These are phyloP conservation scores for Gremmenia infestans DNA, from an alignment of 2,329 filamentous ascomycete genomes.

Conservation along the genomic window DNA sequence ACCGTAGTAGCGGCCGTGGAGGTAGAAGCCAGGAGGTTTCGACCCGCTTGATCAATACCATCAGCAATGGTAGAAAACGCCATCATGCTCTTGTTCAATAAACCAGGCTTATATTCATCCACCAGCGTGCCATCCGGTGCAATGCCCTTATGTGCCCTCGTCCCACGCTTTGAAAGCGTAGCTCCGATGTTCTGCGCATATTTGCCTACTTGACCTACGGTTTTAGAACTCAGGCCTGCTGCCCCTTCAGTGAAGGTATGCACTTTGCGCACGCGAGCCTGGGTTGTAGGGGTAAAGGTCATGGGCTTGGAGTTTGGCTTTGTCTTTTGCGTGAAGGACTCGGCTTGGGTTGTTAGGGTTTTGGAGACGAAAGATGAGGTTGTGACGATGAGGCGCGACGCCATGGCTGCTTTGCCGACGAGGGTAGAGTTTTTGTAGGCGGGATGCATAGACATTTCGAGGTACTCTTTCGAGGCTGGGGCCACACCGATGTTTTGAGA, in stretches of 20 bases:
- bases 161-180: conserved; percentile 58
- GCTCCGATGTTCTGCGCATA: conserved; percentile 90
- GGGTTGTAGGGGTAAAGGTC: conserved; percentile 81
- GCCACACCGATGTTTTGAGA: conserved; percentile 61
- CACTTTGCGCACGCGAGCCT: conserved; percentile 80
- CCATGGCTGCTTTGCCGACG: conserved; percentile 80
- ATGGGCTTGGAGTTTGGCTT: conserved; percentile 75
- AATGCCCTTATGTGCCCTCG: conserved; percentile 52
- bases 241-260: conserved; percentile 80
- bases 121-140: conserved; percentile 63
- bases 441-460: conserved; percentile 75
- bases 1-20: conserved; percentile 78
- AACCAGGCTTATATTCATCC: conserved; percentile 73
- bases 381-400: conserved; percentile 88
- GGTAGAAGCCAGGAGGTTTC: conserved; percentile 68
- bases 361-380: conserved; percentile 76
- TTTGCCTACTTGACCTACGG: conserved; percentile 75
- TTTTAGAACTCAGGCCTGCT: conserved; percentile 76
- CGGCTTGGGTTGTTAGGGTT: conserved; percentile 70
- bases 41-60: conserved; percentile 83
- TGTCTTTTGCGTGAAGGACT: conserved; percentile 74
- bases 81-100: conserved; percentile 94
- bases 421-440: conserved; percentile 86
- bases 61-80: conserved; percentile 93
- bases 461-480: conserved; percentile 64